Evolutionary conservation across 306 rosid species (phyloP).

Genomic region (Fragaria nilgerrensis): DNA sequence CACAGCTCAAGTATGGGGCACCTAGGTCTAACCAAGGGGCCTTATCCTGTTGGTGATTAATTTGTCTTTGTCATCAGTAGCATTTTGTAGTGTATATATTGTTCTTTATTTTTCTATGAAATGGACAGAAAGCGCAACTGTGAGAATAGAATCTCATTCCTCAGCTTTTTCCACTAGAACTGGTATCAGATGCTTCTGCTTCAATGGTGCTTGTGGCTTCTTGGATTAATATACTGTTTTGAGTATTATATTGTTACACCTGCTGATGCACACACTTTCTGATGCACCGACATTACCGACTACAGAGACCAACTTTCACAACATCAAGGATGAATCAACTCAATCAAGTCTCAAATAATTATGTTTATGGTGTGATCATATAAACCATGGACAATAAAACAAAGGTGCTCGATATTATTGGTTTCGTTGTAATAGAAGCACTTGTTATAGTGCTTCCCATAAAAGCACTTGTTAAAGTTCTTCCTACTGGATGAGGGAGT

Average conservation of each 20-base stretch:
- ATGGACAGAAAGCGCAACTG: constrained; percentile 1
- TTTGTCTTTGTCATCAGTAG: not conserved
- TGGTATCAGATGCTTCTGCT: constrained; percentile 28
- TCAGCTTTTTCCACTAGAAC: not conserved
- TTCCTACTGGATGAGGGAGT: not conserved
- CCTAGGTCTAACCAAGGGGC: not conserved
- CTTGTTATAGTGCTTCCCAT: not conserved
- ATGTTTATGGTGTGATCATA: not conserved
- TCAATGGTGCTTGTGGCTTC: constrained; percentile 16
- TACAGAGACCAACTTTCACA: not conserved
- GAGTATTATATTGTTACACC: not conserved
- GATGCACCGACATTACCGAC: constrained; percentile 20
- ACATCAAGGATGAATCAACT: not conserved
- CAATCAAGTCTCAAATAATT: not conserved
- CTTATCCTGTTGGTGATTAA: not conserved
- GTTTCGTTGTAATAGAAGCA: not conserved
- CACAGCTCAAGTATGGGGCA: not conserved
- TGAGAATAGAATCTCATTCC: constrained; percentile 26
- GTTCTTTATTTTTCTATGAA: not conserved
- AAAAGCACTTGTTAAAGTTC: not conserved
- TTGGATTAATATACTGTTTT: not conserved
- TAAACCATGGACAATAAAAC: not conserved
- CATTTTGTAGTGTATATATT: constrained; percentile 17
- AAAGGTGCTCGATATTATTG: not conserved
- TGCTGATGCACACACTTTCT: not conserved